phyloP scores from a whole-genome alignment of 352 stramenopile genomes.

The Globisporangium rhizosaccharum region DNA sequence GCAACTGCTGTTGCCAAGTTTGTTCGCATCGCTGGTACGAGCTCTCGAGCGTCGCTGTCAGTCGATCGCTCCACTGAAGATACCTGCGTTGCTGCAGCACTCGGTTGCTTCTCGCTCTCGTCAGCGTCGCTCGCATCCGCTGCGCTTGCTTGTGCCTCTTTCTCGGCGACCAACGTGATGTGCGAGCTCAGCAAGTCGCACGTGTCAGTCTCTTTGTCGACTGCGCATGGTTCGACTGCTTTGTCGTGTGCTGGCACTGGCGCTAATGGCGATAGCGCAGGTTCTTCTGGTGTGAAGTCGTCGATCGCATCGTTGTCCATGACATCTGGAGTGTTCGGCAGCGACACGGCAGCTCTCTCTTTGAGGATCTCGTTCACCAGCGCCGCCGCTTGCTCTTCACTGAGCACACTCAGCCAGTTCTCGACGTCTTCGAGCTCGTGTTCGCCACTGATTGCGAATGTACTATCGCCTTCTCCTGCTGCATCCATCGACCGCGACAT shows the following conservation, averaged over 20 bases:
- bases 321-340: neutral
- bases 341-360: constrained; percentile 8
- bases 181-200: constrained; percentile 12
- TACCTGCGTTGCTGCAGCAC: no score
- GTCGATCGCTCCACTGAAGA: neutral
- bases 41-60: neutral
- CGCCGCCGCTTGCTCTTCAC: constrained; percentile 38
- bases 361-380: constrained; percentile 42
- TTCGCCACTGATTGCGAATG: neutral
- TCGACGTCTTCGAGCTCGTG: constrained; percentile 6
- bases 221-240: neutral
- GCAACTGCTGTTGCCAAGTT: constrained; percentile 2
- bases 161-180: constrained; percentile 15
- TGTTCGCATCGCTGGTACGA: neutral
- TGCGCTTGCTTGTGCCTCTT: constrained; percentile 21
- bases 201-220: constrained; percentile 29
- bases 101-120: no score
- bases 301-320: neutral
- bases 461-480: neutral
- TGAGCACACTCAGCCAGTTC: constrained; percentile 32
- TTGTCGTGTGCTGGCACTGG: neutral
- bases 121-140: neutral
- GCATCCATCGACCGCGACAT: neutral
- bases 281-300: neutral
- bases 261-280: neutral